These are phyloP conservation scores for Juglanconis sp. DNA, from an alignment of 2,329 filamentous ascomycete species.

Conservation along the genomic window DNA sequence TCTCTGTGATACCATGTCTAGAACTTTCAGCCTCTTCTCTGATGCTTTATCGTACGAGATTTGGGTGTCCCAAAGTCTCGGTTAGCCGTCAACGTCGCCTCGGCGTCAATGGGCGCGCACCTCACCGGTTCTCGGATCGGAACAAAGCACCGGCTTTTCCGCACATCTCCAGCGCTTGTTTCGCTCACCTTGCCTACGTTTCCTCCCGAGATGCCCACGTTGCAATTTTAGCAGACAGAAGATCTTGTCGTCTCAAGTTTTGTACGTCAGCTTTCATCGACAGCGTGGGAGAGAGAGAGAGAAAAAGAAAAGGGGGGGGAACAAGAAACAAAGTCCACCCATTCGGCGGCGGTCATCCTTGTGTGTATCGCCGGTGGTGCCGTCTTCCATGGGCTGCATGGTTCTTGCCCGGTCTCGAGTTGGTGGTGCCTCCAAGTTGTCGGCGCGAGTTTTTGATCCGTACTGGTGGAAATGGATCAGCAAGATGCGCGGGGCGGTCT, in stretches of 20 bases:
- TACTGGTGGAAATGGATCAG: not conserved
- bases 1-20: conserved; percentile 1
- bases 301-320: too few relatives aligned
- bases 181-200: not conserved
- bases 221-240: not conserved
- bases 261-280: not conserved
- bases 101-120: not conserved
- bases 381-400: not conserved
- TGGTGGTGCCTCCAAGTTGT: not conserved
- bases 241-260: not conserved
- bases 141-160: not conserved
- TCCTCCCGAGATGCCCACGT: not conserved
- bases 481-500: not conserved
- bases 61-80: not conserved
- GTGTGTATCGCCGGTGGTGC: not conserved
- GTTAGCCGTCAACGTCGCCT: not conserved
- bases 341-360: not conserved
- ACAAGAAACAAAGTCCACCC: not conserved
- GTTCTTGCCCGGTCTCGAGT: not conserved
- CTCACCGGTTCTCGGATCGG: not conserved
- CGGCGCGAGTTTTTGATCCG: not conserved
- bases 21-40: not conserved
- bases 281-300: not conserved
- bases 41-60: conserved; percentile 7
- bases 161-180: not conserved